Evolutionary conservation across 108 stramenopile genomes (phyloP), one percentile per base, ranked within the genome.

Genomic region (Nitzschia sp.): DNA sequence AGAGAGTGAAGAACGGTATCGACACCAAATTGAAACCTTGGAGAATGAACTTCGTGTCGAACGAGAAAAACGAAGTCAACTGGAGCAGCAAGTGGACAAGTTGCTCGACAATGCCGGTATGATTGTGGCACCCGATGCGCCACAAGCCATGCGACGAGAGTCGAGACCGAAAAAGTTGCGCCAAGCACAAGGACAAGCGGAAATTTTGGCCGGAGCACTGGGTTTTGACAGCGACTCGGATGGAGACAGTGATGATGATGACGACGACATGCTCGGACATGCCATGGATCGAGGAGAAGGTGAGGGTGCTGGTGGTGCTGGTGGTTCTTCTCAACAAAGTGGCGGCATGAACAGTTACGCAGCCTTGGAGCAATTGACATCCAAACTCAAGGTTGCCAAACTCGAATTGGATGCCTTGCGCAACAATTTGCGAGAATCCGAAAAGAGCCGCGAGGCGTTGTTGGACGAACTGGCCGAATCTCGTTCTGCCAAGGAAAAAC

Each of bases 1-100:
- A 14, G 88, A 92, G 34, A 84, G 83, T 50, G 91, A 92, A 57
- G 91, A 89, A 57, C 84, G 85, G n/a, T 87, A 89, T 59, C 77
- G 75, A 46, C 57, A 75, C 2, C 86, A 87, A 51, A 80, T 89
- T 42, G 81, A 87, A 22, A 67, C 69, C 24, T 54, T 89, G 39
- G 73, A 86, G 73, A 71, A 69, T 8, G 85, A 86, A 46, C 52
- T 92, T 19, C 73, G 70, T 38, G 62, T 68, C 40, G 91, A 92
- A 63, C 52, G 67, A 37, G 78, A 87, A 37, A 87, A 80, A 51
- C 73, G 86, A 38, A 51, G 63, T 54, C 73, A 80, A 25, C 48
- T 92, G 17, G 83, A 89, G 58, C 62, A 80, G 20, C 84, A 92
- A 63, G 69, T 92, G 25, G 76, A 86, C 51, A 63, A 81, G 53